Evolutionary conservation across 1,139 yeast species (phyloP).

Genomic region (Yamadazyma mexicana): DNA sequence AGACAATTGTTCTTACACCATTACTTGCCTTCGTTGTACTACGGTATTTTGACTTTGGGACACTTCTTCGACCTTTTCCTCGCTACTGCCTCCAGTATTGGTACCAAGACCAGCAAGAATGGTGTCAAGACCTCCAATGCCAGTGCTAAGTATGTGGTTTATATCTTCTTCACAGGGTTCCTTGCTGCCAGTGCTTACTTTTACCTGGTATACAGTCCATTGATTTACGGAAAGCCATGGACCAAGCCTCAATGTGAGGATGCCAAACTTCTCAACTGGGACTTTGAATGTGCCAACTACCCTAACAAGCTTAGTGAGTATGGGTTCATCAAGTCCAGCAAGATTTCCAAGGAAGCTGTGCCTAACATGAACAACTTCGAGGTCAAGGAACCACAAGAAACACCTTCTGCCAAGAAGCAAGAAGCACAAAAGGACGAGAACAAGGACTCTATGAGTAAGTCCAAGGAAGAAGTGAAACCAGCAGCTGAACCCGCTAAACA

Average conservation of each 20-base stretch:
- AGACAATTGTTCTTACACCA: conserved; percentile 94
- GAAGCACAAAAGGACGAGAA: neutral
- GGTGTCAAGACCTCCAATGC: conserved; percentile 22
- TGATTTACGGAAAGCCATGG: conserved; percentile 84
- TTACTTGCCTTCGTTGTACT: conserved; percentile 87
- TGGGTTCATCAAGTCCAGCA: conserved; percentile 14
- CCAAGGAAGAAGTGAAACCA: conserved; percentile 11
- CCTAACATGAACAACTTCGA: conserved; percentile 15
- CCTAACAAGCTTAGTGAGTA: conserved; percentile 32
- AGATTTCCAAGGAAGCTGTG: conserved; percentile 10
- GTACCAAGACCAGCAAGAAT: conserved; percentile 30
- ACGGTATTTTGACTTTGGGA: conserved; percentile 81
- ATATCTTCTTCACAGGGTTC: conserved; percentile 46
- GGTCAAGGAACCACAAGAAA: conserved; percentile 25
- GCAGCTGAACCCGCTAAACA: conserved; percentile 8
- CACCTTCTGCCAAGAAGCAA: conserved; percentile 13
- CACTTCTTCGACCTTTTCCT: conserved; percentile 75
- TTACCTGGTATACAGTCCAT: conserved; percentile 66
- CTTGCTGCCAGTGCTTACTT: conserved; percentile 53
- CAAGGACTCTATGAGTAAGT: neutral
- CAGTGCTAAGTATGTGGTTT: conserved; percentile 34
- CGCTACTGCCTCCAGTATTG: conserved; percentile 10
- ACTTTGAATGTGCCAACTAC: conserved; percentile 74
- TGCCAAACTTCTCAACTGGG: conserved; percentile 74
- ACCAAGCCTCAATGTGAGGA: conserved; percentile 64